phyloP scores from a whole-genome alignment of 768 basidiomycete genomes.

The Naganishia kalamii region DNA sequence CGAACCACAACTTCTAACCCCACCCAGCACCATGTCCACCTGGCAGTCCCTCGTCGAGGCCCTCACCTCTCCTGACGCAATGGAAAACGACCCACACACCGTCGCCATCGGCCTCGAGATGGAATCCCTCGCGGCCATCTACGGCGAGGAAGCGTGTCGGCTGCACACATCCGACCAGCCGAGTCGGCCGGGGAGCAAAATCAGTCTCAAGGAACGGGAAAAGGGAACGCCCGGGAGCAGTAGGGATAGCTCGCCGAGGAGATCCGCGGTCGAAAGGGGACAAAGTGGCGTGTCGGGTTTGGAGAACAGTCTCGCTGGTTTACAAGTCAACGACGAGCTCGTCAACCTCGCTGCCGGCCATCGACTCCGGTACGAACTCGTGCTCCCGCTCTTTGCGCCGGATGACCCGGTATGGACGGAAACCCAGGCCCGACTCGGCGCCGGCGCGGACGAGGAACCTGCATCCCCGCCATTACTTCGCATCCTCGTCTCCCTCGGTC shows the following conservation, averaged over 20 bases:
- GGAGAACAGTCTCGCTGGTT: slow-evolving; percentile 14
- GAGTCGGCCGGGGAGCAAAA: slow-evolving; percentile 8
- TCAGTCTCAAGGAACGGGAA: neutral
- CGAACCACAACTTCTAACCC: too few species aligned
- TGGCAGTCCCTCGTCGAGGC: slow-evolving; percentile 30
- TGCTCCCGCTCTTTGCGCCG: slow-evolving; percentile 34
- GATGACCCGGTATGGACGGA: slow-evolving; percentile 2
- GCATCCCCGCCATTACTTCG: neutral
- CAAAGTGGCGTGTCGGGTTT: neutral
- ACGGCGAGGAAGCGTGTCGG: slow-evolving; percentile 23
- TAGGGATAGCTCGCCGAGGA: neutral
- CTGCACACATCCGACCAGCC: neutral
- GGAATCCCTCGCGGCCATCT: slow-evolving; percentile 42
- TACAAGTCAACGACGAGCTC: slow-evolving; percentile 18
- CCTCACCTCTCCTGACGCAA: slow-evolving; percentile 29
- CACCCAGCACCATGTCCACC: slow-evolving; percentile 4
- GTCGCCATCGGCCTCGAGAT: slow-evolving; percentile 42
- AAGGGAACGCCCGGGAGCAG: neutral
- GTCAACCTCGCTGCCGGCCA: slow-evolving; percentile 27
- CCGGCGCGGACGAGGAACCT: slow-evolving; percentile 18
- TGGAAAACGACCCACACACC: slow-evolving; percentile 34
- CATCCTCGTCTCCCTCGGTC: slow-evolving; percentile 35
- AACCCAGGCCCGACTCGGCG: neutral
- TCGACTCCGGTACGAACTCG: slow-evolving; percentile 42
- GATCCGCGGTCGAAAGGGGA: neutral